Evolutionary conservation across 306 rosid species (phyloP), one percentile per base, ranked within the genome.

Genomic region (Trifolium subterraneum): DNA sequence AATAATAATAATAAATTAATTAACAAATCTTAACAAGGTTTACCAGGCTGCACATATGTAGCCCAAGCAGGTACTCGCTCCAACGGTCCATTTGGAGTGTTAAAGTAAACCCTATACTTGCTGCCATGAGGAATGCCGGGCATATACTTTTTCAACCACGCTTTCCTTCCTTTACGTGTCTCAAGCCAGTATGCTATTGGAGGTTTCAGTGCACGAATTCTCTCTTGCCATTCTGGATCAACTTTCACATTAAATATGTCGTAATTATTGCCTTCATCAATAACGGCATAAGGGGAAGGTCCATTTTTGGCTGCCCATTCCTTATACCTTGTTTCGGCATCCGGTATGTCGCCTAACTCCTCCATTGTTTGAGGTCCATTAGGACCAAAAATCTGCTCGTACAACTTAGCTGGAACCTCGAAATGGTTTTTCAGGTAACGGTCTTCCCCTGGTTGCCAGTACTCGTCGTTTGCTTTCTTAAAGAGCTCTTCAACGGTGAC

Each of bases 61-160:
- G 98, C 98, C 98, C 98, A 94, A 86, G 98, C 96, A 80, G 98
- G 98, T 36, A 94, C 88, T 75, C 98, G 78, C 72, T 94, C 98
- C 88, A 94, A 64, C 15, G 96, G 90, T 72, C 97, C 97, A 74
- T 75, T 84, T 35, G 98, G 87, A 84, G 98, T 91, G 90, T 94
- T 94, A 72, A 94, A 90, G 85, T 90, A 94, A 50, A 94, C 98
- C 78, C 97, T 86, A 79, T 94, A 94, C 87, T 86, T 94, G 88
- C 98, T 88, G 52, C 93, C 97, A 83, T 91, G 98, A 75, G 97
- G 93, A 82, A 94, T 88, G 10, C 80, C 86, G 5, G 98, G 97
- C 78, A 54, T 70, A 73, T 94, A 94, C 84, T 90, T 94, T 74
- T 90, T 86, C 85, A 90, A 71, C 98, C 98, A 94, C 36, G 97